Conservation (phyloP, 805 yeast genomes). For the Pichia nakasei region DNA sequence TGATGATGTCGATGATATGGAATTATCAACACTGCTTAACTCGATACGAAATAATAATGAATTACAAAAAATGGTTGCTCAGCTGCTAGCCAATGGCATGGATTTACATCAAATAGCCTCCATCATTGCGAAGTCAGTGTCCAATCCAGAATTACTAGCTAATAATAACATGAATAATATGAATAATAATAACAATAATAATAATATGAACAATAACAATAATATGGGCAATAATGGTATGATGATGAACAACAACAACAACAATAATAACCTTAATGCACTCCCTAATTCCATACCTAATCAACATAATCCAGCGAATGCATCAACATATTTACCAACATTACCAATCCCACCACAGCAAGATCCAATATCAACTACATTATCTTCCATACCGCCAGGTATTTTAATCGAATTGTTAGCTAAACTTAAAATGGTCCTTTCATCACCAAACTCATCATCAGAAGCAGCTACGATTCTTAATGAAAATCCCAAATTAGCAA, state of each 20-base stretch:
- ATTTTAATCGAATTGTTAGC: constrained; percentile 62
- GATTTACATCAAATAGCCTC: constrained; percentile 26
- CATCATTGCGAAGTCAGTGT: constrained; percentile 22
- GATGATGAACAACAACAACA: too few relatives aligned
- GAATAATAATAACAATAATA: not conserved
- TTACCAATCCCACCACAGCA: constrained; percentile 21
- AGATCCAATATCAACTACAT: constrained; percentile 52
- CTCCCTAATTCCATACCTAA: constrained; percentile 8
- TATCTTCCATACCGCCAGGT: constrained; percentile 60
- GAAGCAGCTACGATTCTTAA: constrained; percentile 47
- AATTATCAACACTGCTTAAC: not conserved
- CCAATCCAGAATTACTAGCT: constrained; percentile 3
- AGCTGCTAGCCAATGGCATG: constrained; percentile 29
- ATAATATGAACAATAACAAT: not conserved
- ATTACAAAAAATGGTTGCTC: constrained; percentile 20
- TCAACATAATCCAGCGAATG: constrained; percentile 35
- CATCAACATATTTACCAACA: constrained; percentile 51
- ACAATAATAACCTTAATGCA: not conserved
- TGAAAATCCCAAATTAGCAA: constrained; percentile 48
- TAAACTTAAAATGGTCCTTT: constrained; percentile 49
- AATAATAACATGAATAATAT: constrained; percentile 7
- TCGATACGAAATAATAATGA: constrained; percentile 1
- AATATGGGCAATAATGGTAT: not conserved
- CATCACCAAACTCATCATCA: constrained; percentile 30
- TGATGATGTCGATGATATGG: not conserved